Evolutionary conservation across 352 stramenopile species (phyloP).

Genomic region (Elongisporangium prolatum): DNA sequence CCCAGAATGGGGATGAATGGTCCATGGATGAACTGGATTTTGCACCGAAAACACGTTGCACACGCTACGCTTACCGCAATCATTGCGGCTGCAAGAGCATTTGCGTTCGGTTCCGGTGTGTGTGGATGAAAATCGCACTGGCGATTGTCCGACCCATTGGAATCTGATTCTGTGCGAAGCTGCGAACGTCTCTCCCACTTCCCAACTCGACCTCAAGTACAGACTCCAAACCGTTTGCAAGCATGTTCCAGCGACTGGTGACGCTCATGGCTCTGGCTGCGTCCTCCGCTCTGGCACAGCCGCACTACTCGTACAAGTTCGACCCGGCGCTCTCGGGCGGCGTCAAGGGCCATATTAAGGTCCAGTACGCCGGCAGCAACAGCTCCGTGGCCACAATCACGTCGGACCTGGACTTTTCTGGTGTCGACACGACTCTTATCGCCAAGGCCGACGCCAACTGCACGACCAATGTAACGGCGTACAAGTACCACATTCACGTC

Average conservation of each 20-base stretch:
- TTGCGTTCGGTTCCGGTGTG: background rate
- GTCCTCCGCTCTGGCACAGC: constrained; percentile 14
- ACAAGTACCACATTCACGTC: constrained; percentile 58
- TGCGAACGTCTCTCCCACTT: background rate
- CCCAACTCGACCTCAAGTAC: background rate
- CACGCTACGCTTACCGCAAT: too few species aligned
- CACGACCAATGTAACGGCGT: constrained; percentile 28
- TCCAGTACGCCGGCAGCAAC: constrained; percentile 28
- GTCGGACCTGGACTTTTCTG: constrained; percentile 35
- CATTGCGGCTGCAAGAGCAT: background rate
- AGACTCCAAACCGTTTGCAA: background rate
- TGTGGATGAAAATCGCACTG: background rate
- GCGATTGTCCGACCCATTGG: background rate
- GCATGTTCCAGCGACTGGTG: background rate
- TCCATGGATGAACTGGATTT: background rate
- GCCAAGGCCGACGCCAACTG: constrained; percentile 30
- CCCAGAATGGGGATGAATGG: background rate
- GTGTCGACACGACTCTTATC: constrained; percentile 18
- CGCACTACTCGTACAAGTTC: constrained; percentile 38
- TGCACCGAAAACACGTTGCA: background rate
- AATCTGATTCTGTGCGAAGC: background rate
- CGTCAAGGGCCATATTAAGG: constrained; percentile 26
- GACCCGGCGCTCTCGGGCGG: constrained; percentile 23
- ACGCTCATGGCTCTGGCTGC: background rate
- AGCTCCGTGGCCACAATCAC: constrained; percentile 27